phyloP scores from a whole-genome alignment of 371 early-diverging fungal species.

The Vavraia culicis region DNA sequence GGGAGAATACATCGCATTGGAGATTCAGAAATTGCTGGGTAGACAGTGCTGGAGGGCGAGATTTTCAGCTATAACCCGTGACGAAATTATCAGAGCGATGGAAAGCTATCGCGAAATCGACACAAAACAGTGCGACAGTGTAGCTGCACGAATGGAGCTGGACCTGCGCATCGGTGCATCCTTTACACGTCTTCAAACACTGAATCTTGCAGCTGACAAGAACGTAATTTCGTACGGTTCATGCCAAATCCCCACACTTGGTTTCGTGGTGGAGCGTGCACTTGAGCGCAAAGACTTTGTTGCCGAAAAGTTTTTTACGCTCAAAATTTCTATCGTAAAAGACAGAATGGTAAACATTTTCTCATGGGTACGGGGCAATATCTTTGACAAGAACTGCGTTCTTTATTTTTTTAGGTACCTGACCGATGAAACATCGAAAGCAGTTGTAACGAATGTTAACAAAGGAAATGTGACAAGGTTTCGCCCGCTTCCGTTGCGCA shows the following conservation, averaged over 20 bases:
- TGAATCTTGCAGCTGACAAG: conserved; percentile 45
- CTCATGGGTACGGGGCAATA: conserved; percentile 36
- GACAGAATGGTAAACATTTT: conserved; percentile 45
- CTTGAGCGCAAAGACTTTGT: conserved; percentile 55
- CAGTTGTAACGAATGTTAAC: conserved; percentile 41
- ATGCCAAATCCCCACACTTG: conserved; percentile 95
- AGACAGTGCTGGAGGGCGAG: conserved; percentile 42
- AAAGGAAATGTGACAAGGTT: conserved; percentile 73
- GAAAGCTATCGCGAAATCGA: conserved; percentile 52
- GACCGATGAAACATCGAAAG: neutral
- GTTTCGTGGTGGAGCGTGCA: conserved; percentile 84
- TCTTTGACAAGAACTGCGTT: conserved; percentile 43
- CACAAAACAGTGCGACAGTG: conserved; percentile 57
- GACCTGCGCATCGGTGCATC: conserved; percentile 84
- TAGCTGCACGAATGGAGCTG: conserved; percentile 67
- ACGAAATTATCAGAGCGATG: conserved; percentile 61
- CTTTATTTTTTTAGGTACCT: conserved; percentile 22
- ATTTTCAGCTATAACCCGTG: conserved; percentile 46
- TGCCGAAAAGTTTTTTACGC: conserved; percentile 68
- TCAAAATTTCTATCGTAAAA: conserved; percentile 49
- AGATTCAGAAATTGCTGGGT: conserved; percentile 46
- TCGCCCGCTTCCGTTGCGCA: conserved; percentile 50
- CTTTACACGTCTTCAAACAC: conserved; percentile 76
- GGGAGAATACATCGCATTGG: conserved; percentile 85
- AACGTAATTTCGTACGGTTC: conserved; percentile 67